phyloP scores from a whole-genome alignment of 495 filamentous ascomycete species.

The Penicillium herquei region DNA sequence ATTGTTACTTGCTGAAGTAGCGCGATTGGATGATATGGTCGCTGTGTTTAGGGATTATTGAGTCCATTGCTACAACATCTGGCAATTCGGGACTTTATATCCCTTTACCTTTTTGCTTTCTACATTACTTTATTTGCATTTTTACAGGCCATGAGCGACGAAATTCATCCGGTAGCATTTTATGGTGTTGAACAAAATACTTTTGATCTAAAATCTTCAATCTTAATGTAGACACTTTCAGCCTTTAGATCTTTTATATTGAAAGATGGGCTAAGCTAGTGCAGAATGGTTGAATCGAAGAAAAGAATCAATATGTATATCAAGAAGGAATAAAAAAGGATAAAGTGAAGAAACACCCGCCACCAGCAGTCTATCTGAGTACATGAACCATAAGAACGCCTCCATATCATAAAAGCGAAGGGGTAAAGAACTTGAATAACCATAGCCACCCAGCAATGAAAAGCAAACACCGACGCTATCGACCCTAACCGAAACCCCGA shows the following conservation, averaged over 20 bases:
- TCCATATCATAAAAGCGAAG: not conserved
- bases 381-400: not conserved
- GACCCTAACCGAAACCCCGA: not conserved
- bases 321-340: not conserved
- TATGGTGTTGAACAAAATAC: not conserved
- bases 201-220: not conserved
- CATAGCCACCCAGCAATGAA: not conserved
- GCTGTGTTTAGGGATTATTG: constrained; percentile 80
- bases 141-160: constrained; percentile 18
- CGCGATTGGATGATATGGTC: constrained; percentile 79
- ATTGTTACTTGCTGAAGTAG: constrained; percentile 71
- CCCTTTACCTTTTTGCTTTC: no score
- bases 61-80: constrained; percentile 9
- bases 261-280: no score
- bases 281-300: no score
- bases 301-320: constrained; percentile 3
- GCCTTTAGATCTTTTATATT: no score
- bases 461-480: constrained; percentile 19
- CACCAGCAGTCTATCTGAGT: not conserved
- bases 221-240: not conserved
- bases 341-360: no score
- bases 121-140: constrained; percentile 1
- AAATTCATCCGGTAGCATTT: constrained; percentile 2
- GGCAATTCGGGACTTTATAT: no score
- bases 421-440: constrained; percentile 3